A percentile compares a stretch with the other conserved stretches of the same genome.
These are phyloP conservation scores for Theobroma cacao DNA, from an alignment of 345 rosid species.

Conservation along the genomic window DNA sequence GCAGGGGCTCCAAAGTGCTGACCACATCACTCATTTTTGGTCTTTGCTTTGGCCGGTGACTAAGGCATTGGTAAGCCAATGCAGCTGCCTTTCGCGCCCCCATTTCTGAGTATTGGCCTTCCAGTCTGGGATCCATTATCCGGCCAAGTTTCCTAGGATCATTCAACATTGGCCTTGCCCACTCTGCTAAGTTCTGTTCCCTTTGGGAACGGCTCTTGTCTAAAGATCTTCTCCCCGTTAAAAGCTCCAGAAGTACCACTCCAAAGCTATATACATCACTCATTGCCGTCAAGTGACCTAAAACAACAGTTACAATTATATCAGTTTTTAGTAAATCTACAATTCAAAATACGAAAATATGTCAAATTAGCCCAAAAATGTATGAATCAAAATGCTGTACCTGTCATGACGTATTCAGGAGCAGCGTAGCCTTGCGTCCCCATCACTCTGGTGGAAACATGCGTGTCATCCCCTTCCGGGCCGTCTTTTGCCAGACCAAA, in stretches of 20 bases:
- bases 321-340: background rate
- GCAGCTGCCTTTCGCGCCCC: slow-evolving; percentile 80
- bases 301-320: background rate
- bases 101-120: slow-evolving; percentile 79
- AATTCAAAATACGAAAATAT: background rate
- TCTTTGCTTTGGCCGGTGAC: slow-evolving; percentile 74
- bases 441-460: slow-evolving; percentile 89
- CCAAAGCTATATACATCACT: slow-evolving; percentile 79
- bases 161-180: slow-evolving; percentile 70
- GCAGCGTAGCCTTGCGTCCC: slow-evolving; percentile 97
- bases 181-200: slow-evolving; percentile 61
- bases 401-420: slow-evolving; percentile 94
- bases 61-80: slow-evolving; percentile 76
- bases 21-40: slow-evolving; percentile 68
- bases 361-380: background rate
- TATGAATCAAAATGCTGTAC: slow-evolving; percentile 20
- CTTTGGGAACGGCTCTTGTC: slow-evolving; percentile 56
- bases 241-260: slow-evolving; percentile 58
- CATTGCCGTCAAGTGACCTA: slow-evolving; percentile 71
- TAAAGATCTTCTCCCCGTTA: slow-evolving; percentile 58
- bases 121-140: slow-evolving; percentile 86
- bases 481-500: slow-evolving; percentile 94
- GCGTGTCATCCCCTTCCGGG: slow-evolving; percentile 93
- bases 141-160: slow-evolving; percentile 62
- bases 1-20: slow-evolving; percentile 55